These are phyloP conservation scores for Fusarium fracticaudum DNA, from an alignment of 2,329 filamentous ascomycete genomes.

Conservation along the genomic window DNA sequence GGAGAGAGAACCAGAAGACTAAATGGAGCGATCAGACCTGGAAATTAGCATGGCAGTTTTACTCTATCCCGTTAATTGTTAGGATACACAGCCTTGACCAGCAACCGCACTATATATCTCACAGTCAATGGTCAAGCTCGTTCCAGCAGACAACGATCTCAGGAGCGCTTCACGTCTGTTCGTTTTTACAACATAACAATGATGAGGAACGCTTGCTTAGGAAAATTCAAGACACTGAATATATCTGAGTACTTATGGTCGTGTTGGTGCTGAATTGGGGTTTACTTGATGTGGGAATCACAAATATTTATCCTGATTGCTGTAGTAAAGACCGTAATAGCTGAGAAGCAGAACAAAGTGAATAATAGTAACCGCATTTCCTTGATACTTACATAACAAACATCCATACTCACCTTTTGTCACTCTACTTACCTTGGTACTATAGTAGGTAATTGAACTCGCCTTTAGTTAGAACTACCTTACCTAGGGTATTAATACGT, in stretches of 20 bases:
- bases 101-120: neutral
- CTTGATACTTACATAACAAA: neutral
- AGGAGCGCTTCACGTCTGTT: neutral
- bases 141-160: neutral
- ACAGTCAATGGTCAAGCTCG: neutral
- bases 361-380: neutral
- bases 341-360: neutral
- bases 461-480: neutral
- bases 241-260: neutral
- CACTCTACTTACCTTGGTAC: neutral
- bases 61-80: neutral
- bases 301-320: neutral
- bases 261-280: neutral
- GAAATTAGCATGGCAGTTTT: neutral
- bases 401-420: neutral
- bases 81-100: neutral
- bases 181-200: neutral
- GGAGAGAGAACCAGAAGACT: neutral
- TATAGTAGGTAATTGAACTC: neutral
- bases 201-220: neutral
- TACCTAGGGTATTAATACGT: neutral
- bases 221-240: neutral
- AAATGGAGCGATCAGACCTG: neutral
- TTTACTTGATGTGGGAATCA: neutral
- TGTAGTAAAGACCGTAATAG: neutral